Percentiles rank a stretch among this genome's conserved stretches.
phyloP scores from a whole-genome alignment of 768 basidiomycete species.

The Trametopsis cervina region DNA sequence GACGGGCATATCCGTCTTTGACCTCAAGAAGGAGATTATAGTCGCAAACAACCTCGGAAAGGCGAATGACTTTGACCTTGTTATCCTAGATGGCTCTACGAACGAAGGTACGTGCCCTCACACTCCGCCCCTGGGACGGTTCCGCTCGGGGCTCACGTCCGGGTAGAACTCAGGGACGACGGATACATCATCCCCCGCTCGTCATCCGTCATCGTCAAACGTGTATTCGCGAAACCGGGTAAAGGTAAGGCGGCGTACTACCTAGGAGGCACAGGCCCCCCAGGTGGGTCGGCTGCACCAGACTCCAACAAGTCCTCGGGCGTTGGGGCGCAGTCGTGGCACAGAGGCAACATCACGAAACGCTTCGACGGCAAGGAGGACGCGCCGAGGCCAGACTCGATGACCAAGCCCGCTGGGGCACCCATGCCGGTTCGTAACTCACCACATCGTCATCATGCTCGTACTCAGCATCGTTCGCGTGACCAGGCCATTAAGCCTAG shows the following conservation, averaged over 20 bases:
- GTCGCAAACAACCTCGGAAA: slow-evolving; percentile 93
- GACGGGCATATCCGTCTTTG: slow-evolving; percentile 97
- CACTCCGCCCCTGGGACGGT: no score
- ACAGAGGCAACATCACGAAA: slow-evolving; percentile 70
- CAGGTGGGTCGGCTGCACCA: slow-evolving; percentile 24
- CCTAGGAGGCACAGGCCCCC: slow-evolving; percentile 39
- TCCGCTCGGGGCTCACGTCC: no score
- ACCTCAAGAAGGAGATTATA: slow-evolving; percentile 98
- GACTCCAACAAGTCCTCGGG: slow-evolving; percentile 17
- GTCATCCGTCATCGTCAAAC: slow-evolving; percentile 89
- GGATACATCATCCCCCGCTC: slow-evolving; percentile 88
- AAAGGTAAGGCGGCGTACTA: slow-evolving; percentile 81
- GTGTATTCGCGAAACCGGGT: slow-evolving; percentile 72
- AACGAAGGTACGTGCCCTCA: slow-evolving; percentile 66
- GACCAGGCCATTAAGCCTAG: slow-evolving; percentile 22
- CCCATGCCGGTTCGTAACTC: slow-evolving; percentile 4
- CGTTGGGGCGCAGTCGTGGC: slow-evolving; percentile 37
- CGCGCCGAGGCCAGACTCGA: background rate
- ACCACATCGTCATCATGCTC: background rate
- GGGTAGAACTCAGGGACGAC: slow-evolving; percentile 88
- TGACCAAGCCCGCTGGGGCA: background rate
- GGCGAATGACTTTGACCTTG: slow-evolving; percentile 95
- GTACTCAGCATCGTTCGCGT: background rate
- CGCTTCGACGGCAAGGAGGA: slow-evolving; percentile 89
- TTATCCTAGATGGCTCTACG: slow-evolving; percentile 74